Evolutionary conservation across 1,284 basidiomycete species (phyloP).

Genomic region (Takashimella tepidaria): DNA sequence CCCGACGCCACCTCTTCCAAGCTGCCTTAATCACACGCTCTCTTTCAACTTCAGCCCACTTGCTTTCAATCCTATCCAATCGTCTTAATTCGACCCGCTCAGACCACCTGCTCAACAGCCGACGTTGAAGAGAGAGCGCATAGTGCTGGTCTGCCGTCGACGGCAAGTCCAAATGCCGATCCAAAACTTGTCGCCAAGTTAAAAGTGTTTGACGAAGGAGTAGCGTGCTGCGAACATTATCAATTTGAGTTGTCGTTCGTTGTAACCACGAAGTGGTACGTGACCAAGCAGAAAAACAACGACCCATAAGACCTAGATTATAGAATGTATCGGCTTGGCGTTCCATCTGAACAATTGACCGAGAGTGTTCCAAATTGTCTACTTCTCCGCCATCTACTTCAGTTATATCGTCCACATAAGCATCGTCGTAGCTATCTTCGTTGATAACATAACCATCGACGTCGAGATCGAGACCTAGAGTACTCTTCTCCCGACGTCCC

Average conservation of each 20-base stretch:
- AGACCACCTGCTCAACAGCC: slow-evolving; percentile 24
- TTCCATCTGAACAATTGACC: slow-evolving; percentile 23
- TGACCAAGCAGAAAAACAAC: slow-evolving; percentile 43
- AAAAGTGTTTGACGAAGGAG: slow-evolving; percentile 36
- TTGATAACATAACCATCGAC: not conserved
- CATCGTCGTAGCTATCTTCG: slow-evolving; percentile 8
- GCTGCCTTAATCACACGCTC: not conserved
- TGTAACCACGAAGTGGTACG: slow-evolving; percentile 35
- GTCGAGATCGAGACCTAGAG: not conserved
- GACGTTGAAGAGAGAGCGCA: slow-evolving; percentile 14
- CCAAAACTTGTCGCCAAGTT: slow-evolving; percentile 28
- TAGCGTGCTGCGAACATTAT: slow-evolving; percentile 32
- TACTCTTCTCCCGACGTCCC: not conserved
- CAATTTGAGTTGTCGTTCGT: slow-evolving; percentile 38
- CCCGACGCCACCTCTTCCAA: slow-evolving; percentile 27
- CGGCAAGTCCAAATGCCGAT: slow-evolving; percentile 22
- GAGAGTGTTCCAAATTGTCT: slow-evolving; percentile 10
- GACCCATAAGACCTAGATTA: slow-evolving; percentile 34
- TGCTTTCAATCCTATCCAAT: slow-evolving; percentile 12
- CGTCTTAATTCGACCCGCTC: slow-evolving; percentile 12
- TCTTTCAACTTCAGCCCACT: slow-evolving; percentile 2
- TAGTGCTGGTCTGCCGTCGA: slow-evolving; percentile 35
- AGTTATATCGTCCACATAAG: not conserved
- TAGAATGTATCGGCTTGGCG: slow-evolving; percentile 36
- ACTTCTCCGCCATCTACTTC: not conserved